Percentiles rank a stretch among this genome's conserved stretches.
These are phyloP conservation scores for Mycocentrospora acerina DNA, from an alignment of 2,329 filamentous ascomycete genomes.

Conservation along the genomic window DNA sequence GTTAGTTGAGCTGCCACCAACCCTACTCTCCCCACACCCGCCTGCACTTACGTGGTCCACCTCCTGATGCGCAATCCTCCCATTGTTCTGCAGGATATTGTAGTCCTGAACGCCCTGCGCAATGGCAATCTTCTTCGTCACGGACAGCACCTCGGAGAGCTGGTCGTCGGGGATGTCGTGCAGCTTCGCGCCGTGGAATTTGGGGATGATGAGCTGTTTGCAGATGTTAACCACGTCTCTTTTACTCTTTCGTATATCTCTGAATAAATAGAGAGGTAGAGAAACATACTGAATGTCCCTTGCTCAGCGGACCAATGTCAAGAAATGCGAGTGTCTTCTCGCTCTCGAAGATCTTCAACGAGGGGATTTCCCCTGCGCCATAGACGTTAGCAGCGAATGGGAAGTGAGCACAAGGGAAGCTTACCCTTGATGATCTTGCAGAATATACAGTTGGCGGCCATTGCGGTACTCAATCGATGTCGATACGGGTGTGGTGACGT, in stretches of 20 bases:
- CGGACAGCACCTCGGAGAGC: constrained; percentile 77
- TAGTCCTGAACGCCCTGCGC: constrained; percentile 78
- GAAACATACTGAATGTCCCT: constrained; percentile 77
- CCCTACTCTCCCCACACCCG: neutral
- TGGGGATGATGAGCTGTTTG: constrained; percentile 89
- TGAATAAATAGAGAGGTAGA: neutral
- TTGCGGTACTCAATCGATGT: constrained; percentile 38
- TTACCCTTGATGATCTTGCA: constrained; percentile 96
- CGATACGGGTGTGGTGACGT: constrained; percentile 17
- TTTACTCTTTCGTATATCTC: neutral
- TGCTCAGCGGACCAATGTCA: constrained; percentile 87
- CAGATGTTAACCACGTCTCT: neutral
- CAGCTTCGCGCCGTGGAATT: constrained; percentile 89
- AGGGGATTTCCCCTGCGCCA: constrained; percentile 84
- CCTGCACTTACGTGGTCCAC: constrained; percentile 75
- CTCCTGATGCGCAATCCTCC: constrained; percentile 83
- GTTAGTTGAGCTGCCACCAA: neutral
- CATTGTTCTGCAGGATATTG: constrained; percentile 97
- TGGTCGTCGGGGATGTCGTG: constrained; percentile 90
- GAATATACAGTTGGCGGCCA: constrained; percentile 82
- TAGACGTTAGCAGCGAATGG: constrained; percentile 7
- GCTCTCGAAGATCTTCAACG: constrained; percentile 93
- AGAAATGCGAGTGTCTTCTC: constrained; percentile 94
- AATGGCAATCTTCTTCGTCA: constrained; percentile 81
- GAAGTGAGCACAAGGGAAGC: constrained; percentile 3